Percentiles rank a stretch among this genome's conserved stretches.
phyloP scores from a whole-genome alignment of 2,329 filamentous ascomycete genomes.

The Proliferodiscus dingleyae region DNA sequence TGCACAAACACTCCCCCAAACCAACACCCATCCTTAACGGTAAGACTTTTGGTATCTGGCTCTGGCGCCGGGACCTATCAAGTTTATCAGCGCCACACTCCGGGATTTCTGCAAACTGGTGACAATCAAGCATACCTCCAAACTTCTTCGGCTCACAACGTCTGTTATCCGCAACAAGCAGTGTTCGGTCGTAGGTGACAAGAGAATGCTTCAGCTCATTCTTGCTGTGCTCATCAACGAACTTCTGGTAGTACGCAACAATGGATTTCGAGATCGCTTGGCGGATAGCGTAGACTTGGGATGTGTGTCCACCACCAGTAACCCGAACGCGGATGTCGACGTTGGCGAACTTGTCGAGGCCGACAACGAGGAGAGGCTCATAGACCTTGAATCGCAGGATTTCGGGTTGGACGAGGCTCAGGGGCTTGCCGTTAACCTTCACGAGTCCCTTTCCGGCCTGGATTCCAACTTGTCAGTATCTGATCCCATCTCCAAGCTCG shows the following conservation, averaged over 20 bases:
- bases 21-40: slow-evolving; percentile 62
- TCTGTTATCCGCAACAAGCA: slow-evolving; percentile 98
- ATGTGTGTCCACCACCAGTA: slow-evolving; percentile 94
- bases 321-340: slow-evolving; percentile 98
- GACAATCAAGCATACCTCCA: slow-evolving; percentile 37
- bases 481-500: background rate
- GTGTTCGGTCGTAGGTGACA: slow-evolving; percentile 91
- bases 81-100: slow-evolving; percentile 19
- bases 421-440: slow-evolving; percentile 97
- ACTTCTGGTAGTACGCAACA: slow-evolving; percentile 99
- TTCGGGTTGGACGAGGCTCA: slow-evolving; percentile 90
- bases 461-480: slow-evolving; percentile 26
- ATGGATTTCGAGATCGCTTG: slow-evolving; percentile 98
- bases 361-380: slow-evolving; percentile 95
- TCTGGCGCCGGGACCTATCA: slow-evolving; percentile 87
- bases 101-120: background rate
- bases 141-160: slow-evolving; percentile 98
- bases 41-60: slow-evolving; percentile 99
- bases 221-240: slow-evolving; percentile 99
- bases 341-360: slow-evolving; percentile 92
- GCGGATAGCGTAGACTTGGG: slow-evolving; percentile 96
- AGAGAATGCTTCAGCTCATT: slow-evolving; percentile 98
- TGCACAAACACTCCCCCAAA: slow-evolving; percentile 30
- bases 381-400: slow-evolving; percentile 99
- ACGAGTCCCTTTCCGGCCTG: slow-evolving; percentile 82